Evolutionary conservation across 495 filamentous ascomycete species (phyloP), one percentile per base, ranked within the genome.

Genomic region (Penicillium antarcticum): DNA sequence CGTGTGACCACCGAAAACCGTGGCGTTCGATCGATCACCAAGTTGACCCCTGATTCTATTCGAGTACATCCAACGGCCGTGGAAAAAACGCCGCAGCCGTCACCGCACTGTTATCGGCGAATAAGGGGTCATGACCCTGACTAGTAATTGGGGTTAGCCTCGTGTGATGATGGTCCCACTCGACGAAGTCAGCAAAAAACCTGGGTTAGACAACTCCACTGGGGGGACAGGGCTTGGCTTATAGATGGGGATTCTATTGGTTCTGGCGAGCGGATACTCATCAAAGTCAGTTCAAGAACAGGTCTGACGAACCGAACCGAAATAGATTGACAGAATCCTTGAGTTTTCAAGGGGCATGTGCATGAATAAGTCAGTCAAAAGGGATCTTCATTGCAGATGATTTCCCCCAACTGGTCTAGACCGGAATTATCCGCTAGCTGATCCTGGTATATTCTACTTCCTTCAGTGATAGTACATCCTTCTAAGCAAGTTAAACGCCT

Each of bases 11-110:
- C 37, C 17, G 37, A 17, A 36, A 9, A 40, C 36, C 40, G 47
- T 49, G 47, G 47, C 47, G 47, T 42, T 26, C 9, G 47, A 49
- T 42, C 37, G 47, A 42, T 49, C 47, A 4, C 37, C 16, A 4
- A 42, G 16, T 19, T 34, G 9, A 26, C 42, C 14, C 29, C 13
- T 34, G 5, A 26, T 12, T 19, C 8, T 18, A 49, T 5, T 3
- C 2, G 4, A 41, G 17, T 18, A 23, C 13, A 36, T 32, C 35
- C 45, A 39, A 32, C 14, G n/a, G n/a, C 17, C 2, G n/a, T 17
- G n/a, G 4, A 6, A 37, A 5, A 4, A 47, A 47, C 45, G 45
- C 45, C 45, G 45, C 45, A 47, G n/a, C 45, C 45, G 45, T 38
- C 4, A 47, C 13, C 9, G 17, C n/a, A 11, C 14, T 4, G 13